Base-by-base conservation (phyloP, 1,284 basidiomycete genomes). In the Leccinum pseudoinsigne region DNA sequence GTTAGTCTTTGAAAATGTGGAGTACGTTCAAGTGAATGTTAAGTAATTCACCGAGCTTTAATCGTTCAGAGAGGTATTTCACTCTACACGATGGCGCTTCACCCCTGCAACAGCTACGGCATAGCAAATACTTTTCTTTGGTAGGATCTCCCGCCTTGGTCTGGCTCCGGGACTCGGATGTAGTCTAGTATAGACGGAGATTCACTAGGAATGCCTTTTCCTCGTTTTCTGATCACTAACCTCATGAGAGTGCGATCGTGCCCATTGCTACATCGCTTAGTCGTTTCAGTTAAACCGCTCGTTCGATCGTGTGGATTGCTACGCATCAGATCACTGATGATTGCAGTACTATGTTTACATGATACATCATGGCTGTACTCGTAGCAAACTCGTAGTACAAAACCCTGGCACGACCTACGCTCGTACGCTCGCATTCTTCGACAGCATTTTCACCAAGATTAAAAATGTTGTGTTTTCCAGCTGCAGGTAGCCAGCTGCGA, bases 141-240 rank as follows among this genome's bases (percentile, higher is more conserved):
- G 42, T 26, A 23, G 23, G 10, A 36, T 31, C 58, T 53, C 16
- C 16, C 36, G 4, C 6, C 36, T 16, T 55, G 54, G 38, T 58
- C 45, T 38, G 12, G 26, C 40, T 65, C 23, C 47, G 7, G 18
- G 45, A 8, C 38, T 40, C 38, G 36, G 45, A 57, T 51, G 45
- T 58, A 21, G 53, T 62, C 56, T 36, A n/a, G 21, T 54, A 8
- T 16, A 38, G 58, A 61, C 66, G 71, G 69, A 60, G 62, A 72
- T 72, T 61, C 57, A 58, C 62, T 61, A 45, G 60, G 56, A 71
- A 66, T 58, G 57, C 64, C 56, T 66, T 45, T 63, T 64, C 31
- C 54, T 63, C 21, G 42, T 40, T 54, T 58, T 31, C 53, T 61
- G 57, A 28, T 14, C 12, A 50, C 57, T 53, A 21, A 58, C 51